These are phyloP conservation scores for Pythium aquatile DNA, from an alignment of 352 stramenopile species.

Conservation along the genomic window DNA sequence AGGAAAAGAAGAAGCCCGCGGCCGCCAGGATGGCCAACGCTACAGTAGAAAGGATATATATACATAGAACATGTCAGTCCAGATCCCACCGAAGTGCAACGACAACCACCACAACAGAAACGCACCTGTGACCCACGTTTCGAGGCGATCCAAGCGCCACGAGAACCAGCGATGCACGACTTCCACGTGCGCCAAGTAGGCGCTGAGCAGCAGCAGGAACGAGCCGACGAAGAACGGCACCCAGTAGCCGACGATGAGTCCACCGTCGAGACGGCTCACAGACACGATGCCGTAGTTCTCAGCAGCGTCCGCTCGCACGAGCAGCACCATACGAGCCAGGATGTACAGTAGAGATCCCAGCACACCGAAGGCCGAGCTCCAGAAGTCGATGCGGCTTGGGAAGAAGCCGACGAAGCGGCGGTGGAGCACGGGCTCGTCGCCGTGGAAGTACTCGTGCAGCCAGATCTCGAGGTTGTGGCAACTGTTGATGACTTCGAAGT, in stretches of 20 bases:
- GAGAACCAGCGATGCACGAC: slow-evolving; percentile 85
- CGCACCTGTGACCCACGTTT: slow-evolving; percentile 57
- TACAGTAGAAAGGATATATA: slow-evolving; percentile 16
- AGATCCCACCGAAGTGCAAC: neutral
- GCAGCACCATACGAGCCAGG: slow-evolving; percentile 54
- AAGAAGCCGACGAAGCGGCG: slow-evolving; percentile 75
- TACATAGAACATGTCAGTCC: neutral
- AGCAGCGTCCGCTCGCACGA: slow-evolving; percentile 43
- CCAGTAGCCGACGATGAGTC: slow-evolving; percentile 78
- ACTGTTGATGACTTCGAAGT: slow-evolving; percentile 87
- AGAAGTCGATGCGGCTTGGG: slow-evolving; percentile 83
- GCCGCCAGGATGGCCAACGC: slow-evolving; percentile 61
- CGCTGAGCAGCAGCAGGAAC: slow-evolving; percentile 69
- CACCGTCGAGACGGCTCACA: slow-evolving; percentile 57
- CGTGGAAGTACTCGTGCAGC: slow-evolving; percentile 85
- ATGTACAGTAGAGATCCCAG: slow-evolving; percentile 64
- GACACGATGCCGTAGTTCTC: slow-evolving; percentile 76
- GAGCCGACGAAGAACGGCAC: slow-evolving; percentile 80
- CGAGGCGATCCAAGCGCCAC: slow-evolving; percentile 59
- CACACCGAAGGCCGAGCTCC: slow-evolving; percentile 61
- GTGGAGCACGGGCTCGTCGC: slow-evolving; percentile 61
- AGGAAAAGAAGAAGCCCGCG: slow-evolving; percentile 75
- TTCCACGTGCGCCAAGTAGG: slow-evolving; percentile 80
- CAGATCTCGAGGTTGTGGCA: slow-evolving; percentile 88
- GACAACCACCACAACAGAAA: slow-evolving; percentile 7